A percentile compares a stretch with the other conserved stretches of the same genome.
Evolutionary conservation across 1,139 yeast genomes (phyloP).

Genomic region (Pichia sp.): DNA sequence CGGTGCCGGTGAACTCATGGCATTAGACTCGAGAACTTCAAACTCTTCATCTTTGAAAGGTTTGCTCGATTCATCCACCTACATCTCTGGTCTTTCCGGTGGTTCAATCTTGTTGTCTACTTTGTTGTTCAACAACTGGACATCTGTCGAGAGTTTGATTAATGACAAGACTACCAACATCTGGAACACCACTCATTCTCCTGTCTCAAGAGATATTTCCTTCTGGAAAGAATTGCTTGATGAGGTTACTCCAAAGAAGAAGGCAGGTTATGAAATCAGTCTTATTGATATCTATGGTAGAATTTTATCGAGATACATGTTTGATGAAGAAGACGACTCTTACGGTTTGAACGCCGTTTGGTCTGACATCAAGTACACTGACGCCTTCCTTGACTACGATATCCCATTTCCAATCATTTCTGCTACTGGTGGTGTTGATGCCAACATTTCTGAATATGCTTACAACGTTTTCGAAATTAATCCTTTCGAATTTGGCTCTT

Average conservation of each 20-base stretch:
- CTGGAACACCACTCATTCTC: slow-evolving; percentile 53
- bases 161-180: slow-evolving; percentile 36
- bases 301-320: slow-evolving; percentile 49
- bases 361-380: slow-evolving; percentile 32
- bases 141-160: slow-evolving; percentile 38
- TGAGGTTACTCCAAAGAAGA: slow-evolving; percentile 46
- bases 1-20: slow-evolving; percentile 58
- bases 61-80: slow-evolving; percentile 48
- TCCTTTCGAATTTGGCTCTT: slow-evolving; percentile 69
- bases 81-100: slow-evolving; percentile 65
- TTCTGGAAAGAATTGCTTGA: slow-evolving; percentile 49
- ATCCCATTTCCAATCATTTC: slow-evolving; percentile 44
- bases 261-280: slow-evolving; percentile 52
- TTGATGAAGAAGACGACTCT: slow-evolving; percentile 39
- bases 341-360: slow-evolving; percentile 34
- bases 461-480: slow-evolving; percentile 47
- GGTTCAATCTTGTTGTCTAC: slow-evolving; percentile 63
- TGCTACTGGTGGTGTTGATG: slow-evolving; percentile 35
- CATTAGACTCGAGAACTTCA: slow-evolving; percentile 43
- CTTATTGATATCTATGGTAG: slow-evolving; percentile 69
- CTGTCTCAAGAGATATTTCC: slow-evolving; percentile 29
- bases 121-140: slow-evolving; percentile 44
- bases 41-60: slow-evolving; percentile 41
- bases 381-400: slow-evolving; percentile 34
- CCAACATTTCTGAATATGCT: slow-evolving; percentile 28